Evolutionary conservation across 129 eudicot genomes (phyloP).

Genomic region (Helianthus tuberosus): DNA sequence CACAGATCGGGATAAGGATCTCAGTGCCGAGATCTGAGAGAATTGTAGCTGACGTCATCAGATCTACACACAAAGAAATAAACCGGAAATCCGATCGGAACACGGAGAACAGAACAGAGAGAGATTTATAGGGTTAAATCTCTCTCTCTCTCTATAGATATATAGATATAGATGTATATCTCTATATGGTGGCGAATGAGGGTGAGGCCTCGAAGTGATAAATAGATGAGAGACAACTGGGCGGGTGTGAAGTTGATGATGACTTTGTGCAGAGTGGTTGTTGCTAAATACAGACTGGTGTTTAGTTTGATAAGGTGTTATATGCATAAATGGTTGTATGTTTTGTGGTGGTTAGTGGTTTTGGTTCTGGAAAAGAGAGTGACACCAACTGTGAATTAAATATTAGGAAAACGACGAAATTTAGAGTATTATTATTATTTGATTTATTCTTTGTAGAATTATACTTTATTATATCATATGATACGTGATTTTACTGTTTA

Average conservation of each 20-base stretch:
- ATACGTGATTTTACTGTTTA: too few species aligned
- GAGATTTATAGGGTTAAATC: too few species aligned
- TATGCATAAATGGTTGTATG: not conserved
- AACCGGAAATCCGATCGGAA: too few species aligned
- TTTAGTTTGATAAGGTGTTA: not conserved
- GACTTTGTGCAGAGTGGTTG: not conserved
- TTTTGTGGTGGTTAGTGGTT: not conserved
- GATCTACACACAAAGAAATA: not conserved
- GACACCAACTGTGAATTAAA: not conserved
- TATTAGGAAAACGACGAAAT: not conserved
- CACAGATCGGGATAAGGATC: constrained; percentile 65
- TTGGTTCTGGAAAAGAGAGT: constrained; percentile 8
- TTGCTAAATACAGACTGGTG: not conserved
- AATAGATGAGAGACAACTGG: constrained; percentile 37
- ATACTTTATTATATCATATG: too few species aligned
- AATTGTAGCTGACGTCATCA: constrained; percentile 44
- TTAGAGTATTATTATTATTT: not conserved
- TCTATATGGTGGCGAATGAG: constrained; percentile 22
- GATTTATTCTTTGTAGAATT: too few species aligned
- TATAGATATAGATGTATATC: too few species aligned
- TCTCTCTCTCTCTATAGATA: too few species aligned
- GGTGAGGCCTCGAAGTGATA: constrained; percentile 35
- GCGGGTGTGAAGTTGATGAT: constrained; percentile 32
- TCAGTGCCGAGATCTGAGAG: constrained; percentile 68
- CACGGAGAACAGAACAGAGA: not conserved